Conservation (phyloP, 1,284 basidiomycete species). For the Leccinum griseonigrum region DNA sequence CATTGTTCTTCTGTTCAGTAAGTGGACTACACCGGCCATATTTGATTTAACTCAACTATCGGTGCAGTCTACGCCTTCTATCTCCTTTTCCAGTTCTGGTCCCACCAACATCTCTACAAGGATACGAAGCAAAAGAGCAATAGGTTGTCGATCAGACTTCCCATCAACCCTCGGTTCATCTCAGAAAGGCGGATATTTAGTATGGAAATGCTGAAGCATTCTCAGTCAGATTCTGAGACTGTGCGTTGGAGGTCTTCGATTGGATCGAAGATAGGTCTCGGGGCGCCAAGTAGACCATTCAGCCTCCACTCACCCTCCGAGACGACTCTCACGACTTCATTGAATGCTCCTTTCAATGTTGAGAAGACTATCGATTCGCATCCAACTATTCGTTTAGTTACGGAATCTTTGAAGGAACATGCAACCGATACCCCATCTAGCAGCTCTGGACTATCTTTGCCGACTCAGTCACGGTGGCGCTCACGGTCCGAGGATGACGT, state of each 20-base stretch:
- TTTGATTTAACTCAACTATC: constrained; percentile 5
- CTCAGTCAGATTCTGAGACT: constrained; percentile 25
- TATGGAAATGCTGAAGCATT: constrained; percentile 18
- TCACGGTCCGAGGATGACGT: constrained; percentile 19
- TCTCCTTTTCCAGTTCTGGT: constrained; percentile 85
- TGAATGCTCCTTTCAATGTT: constrained; percentile 1
- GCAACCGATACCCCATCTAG: background rate
- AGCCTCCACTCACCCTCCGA: constrained; percentile 28
- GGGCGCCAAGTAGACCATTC: constrained; percentile 8
- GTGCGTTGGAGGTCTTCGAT: constrained; percentile 13
- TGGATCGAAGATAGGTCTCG: constrained; percentile 12
- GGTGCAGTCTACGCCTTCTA: constrained; percentile 67
- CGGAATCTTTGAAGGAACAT: constrained; percentile 9
- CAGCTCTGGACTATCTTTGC: constrained; percentile 5
- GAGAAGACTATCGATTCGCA: constrained; percentile 13
- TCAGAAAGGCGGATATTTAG: constrained; percentile 27
- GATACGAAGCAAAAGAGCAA: constrained; percentile 50
- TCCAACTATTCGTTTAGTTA: constrained; percentile 26
- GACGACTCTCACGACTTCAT: constrained; percentile 21
- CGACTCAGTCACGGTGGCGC: constrained; percentile 8
- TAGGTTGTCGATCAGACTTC: constrained; percentile 36
- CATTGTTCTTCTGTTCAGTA: constrained; percentile 69
- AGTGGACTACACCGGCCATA: constrained; percentile 19
- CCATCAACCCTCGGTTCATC: constrained; percentile 33
- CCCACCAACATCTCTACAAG: constrained; percentile 79